These are phyloP conservation scores for Aspergillus transmontanensis DNA, from an alignment of 2,329 filamentous ascomycete species.

Conservation along the genomic window DNA sequence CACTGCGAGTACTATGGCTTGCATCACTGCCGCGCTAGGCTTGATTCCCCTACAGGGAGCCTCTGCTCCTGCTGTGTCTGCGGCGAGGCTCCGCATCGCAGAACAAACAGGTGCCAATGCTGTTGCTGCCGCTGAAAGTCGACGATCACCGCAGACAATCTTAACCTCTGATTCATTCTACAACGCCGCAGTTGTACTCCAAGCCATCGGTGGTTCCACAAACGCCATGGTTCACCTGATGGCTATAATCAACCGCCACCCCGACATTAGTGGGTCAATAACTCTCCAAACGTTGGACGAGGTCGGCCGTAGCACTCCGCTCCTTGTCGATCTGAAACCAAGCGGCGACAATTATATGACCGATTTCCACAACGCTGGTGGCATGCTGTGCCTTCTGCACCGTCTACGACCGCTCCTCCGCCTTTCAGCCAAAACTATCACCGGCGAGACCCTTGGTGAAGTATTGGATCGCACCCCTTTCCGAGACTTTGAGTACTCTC, in stretches of 20 bases:
- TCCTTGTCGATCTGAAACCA: slow-evolving; percentile 56
- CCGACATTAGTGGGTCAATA: slow-evolving; percentile 48
- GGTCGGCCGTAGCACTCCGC: slow-evolving; percentile 50
- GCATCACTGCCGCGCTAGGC: slow-evolving; percentile 54
- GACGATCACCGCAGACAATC: slow-evolving; percentile 48
- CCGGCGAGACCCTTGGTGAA: slow-evolving; percentile 51
- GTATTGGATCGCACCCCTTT: slow-evolving; percentile 48
- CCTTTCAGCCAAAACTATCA: slow-evolving; percentile 50
- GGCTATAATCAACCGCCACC: slow-evolving; percentile 58
- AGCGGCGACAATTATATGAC: slow-evolving; percentile 58
- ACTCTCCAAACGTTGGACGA: slow-evolving; percentile 52
- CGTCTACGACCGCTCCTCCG: slow-evolving; percentile 50
- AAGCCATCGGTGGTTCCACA: slow-evolving; percentile 59
- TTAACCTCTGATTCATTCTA: slow-evolving; percentile 52
- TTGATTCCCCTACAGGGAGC: slow-evolving; percentile 57
- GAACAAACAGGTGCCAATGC: slow-evolving; percentile 57
- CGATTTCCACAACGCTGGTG: slow-evolving; percentile 58
- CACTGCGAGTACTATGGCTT: slow-evolving; percentile 61
- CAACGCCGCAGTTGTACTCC: slow-evolving; percentile 57
- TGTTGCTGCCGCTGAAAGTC: slow-evolving; percentile 44
- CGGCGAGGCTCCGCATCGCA: slow-evolving; percentile 54
- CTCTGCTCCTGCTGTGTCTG: slow-evolving; percentile 57
- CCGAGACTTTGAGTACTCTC: slow-evolving; percentile 44
- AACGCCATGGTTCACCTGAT: slow-evolving; percentile 59
- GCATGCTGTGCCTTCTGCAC: slow-evolving; percentile 53